Conservation (phyloP, 345 rosid genomes). For the Geranium brycei region DNA sequence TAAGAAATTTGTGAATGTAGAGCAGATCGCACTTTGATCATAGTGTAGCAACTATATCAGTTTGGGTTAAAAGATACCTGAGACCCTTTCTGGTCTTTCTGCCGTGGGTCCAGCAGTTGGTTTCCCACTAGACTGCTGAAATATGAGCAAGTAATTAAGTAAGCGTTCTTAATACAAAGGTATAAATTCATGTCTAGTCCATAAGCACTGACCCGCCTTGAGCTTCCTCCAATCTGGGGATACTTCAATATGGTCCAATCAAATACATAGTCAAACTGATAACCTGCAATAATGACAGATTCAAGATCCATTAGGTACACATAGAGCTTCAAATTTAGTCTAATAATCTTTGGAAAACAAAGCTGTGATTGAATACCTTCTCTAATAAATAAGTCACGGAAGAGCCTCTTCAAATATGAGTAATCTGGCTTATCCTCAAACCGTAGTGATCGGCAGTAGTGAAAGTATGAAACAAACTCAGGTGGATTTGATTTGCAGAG, state of each 20-base stretch:
- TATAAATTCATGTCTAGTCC: conserved; percentile 1
- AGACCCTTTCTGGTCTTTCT: conserved; percentile 35
- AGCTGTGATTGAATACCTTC: conserved; percentile 37
- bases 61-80: conserved; percentile 21
- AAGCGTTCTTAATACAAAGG: background rate
- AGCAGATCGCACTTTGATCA: background rate
- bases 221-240: conserved; percentile 70
- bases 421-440: conserved; percentile 98
- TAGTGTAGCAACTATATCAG: background rate
- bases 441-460: conserved; percentile 82
- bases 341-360: too few relatives aligned
- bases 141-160: background rate
- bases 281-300: conserved; percentile 35
- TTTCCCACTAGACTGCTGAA: conserved; percentile 34
- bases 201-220: conserved; percentile 49
- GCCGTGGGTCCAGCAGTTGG: conserved; percentile 39
- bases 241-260: conserved; percentile 89
- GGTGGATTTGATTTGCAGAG: conserved; percentile 86
- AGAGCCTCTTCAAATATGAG: conserved; percentile 84
- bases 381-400: conserved; percentile 81
- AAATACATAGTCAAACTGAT: conserved; percentile 85
- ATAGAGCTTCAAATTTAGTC: too few relatives aligned
- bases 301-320: too few relatives aligned
- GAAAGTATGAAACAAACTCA: conserved; percentile 89
- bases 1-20: background rate